Conservation (phyloP, 148 eudicot species). For the Cornus controversa region DNA sequence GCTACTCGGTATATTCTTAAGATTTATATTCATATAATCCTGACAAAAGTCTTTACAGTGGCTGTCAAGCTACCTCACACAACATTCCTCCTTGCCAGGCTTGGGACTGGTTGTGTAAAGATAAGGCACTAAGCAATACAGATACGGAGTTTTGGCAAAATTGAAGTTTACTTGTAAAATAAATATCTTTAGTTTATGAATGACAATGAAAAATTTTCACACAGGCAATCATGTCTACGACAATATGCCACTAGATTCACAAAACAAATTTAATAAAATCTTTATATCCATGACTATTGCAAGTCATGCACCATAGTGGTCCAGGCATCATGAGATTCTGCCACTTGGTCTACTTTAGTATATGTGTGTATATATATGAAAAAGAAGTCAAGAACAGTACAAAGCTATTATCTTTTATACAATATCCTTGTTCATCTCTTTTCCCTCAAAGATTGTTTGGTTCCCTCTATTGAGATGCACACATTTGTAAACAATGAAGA, state of each 20-base stretch:
- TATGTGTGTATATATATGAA: background rate
- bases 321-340: background rate
- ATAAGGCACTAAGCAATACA: no score
- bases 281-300: background rate
- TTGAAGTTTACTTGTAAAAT: background rate
- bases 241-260: background rate
- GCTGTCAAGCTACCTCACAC: no score
- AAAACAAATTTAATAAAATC: no score
- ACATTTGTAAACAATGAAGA: background rate
- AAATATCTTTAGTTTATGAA: background rate
- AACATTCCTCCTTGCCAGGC: no score
- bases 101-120: no score
- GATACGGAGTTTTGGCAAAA: background rate
- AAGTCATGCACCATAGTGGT: background rate
- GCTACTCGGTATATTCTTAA: no score
- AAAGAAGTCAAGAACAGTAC: no score
- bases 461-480: background rate
- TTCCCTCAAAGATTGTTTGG: background rate
- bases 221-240: background rate
- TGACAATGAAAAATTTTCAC: background rate
- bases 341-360: background rate
- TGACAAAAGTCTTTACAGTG: no score
- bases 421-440: background rate
- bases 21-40: no score
- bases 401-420: no score